These are phyloP conservation scores for Tuber microsphaerosporum DNA, from an alignment of 495 filamentous ascomycete species.

Conservation along the genomic window DNA sequence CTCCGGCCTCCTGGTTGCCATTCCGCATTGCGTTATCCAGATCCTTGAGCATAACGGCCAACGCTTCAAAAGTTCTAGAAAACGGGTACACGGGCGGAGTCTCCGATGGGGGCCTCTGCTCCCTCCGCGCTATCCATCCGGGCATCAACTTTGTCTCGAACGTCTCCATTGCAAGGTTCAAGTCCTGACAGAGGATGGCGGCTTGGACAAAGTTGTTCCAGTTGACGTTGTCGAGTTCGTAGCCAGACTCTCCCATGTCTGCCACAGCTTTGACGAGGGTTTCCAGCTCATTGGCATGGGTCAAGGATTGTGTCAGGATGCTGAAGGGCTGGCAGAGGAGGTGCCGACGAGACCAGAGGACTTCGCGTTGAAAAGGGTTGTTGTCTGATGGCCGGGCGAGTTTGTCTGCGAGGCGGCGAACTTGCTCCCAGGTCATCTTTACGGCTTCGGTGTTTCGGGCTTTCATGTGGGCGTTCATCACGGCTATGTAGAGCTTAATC, in stretches of 20 bases:
- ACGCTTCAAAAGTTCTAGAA: constrained; percentile 34
- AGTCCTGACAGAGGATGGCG: constrained; percentile 17
- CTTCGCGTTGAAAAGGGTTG: not conserved
- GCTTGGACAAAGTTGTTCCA: constrained; percentile 41
- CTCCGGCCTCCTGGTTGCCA: constrained; percentile 25
- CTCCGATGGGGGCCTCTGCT: constrained; percentile 12
- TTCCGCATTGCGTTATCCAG: constrained; percentile 20
- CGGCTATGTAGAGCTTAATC: constrained; percentile 36
- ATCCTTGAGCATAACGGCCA: constrained; percentile 23
- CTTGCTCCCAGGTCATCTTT: constrained; percentile 21
- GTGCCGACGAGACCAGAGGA: constrained; percentile 24
- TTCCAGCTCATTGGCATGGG: constrained; percentile 13
- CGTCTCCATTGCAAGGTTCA: constrained; percentile 26
- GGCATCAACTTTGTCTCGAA: constrained; percentile 39
- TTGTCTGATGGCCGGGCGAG: constrained; percentile 11
- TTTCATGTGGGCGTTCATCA: constrained; percentile 37
- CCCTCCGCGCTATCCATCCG: constrained; percentile 21
- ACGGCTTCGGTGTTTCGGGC: constrained; percentile 29
- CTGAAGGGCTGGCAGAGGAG: constrained; percentile 27
- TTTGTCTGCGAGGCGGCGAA: constrained; percentile 18
- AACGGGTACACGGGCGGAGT: constrained; percentile 33
- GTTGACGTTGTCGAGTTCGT: constrained; percentile 40
- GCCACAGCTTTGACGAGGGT: constrained; percentile 15
- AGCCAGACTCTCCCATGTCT: constrained; percentile 27
- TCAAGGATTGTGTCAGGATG: constrained; percentile 34